Conservation (phyloP, 169 alveolate genomes). For the Cryptosporidium xiaoi region DNA sequence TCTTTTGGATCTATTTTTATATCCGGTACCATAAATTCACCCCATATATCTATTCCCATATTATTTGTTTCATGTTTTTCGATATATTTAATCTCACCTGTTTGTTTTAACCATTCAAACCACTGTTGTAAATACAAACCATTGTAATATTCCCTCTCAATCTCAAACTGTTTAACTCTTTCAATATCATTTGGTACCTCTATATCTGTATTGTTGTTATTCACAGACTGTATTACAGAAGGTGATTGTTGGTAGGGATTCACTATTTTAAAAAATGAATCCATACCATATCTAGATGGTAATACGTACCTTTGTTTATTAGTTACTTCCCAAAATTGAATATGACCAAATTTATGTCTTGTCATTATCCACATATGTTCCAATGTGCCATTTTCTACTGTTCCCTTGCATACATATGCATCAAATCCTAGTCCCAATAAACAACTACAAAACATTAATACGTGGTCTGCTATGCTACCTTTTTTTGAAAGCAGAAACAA, state of each 20-base stretch:
- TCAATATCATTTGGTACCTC: conserved; percentile 48
- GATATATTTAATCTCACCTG: conserved; percentile 48
- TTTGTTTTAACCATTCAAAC: conserved; percentile 74
- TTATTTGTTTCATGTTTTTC: conserved; percentile 38
- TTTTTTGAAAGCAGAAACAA: conserved; percentile 79
- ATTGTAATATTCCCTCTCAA: conserved; percentile 62
- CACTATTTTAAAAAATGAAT: conserved; percentile 14
- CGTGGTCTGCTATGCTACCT: conserved; percentile 81
- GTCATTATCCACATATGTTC: conserved; percentile 83
- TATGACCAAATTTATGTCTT: conserved; percentile 80
- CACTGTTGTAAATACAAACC: conserved; percentile 70
- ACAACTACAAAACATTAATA: conserved; percentile 78
- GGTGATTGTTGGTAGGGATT: conserved; percentile 51
- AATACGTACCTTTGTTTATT: conserved; percentile 77
- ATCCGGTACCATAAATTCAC: conserved; percentile 73
- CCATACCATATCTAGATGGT: conserved; percentile 70
- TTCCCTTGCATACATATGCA: conserved; percentile 82
- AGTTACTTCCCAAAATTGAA: conserved; percentile 83
- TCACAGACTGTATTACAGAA: conserved; percentile 48
- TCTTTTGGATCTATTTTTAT: conserved; percentile 48
- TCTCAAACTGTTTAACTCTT: conserved; percentile 57
- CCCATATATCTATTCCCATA: conserved; percentile 72
- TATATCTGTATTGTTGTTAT: conserved; percentile 28
- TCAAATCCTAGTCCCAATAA: conserved; percentile 80
- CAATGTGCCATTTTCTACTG: conserved; percentile 79